phyloP scores from a whole-genome alignment of 2,329 filamentous ascomycete genomes.

The Nemania sp. region DNA sequence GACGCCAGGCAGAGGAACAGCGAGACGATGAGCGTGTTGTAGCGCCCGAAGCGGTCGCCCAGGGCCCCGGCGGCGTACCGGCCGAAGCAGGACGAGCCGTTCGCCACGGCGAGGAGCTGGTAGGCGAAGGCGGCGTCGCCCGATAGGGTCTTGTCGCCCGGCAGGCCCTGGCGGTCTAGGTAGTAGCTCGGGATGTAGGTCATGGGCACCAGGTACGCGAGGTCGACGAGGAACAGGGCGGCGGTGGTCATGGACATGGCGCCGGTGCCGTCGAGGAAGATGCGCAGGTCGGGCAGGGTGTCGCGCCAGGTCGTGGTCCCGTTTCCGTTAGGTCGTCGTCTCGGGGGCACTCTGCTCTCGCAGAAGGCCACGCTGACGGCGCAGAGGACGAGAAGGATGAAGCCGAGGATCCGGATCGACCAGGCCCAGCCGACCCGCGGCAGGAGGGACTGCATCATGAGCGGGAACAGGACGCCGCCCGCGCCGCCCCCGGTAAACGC shows the following conservation, averaged over 20 bases:
- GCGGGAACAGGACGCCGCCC: slow-evolving; percentile 14
- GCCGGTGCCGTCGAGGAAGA: slow-evolving; percentile 17
- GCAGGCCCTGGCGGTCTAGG: slow-evolving; percentile 2
- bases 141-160: not conserved
- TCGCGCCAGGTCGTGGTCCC: slow-evolving; percentile 15
- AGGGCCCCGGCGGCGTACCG: slow-evolving; percentile 12
- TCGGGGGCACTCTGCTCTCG: slow-evolving; percentile 7
- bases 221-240: slow-evolving; percentile 17
- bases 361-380: slow-evolving; percentile 13
- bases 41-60: slow-evolving; percentile 8
- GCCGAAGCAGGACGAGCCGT: slow-evolving; percentile 17
- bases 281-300: slow-evolving; percentile 14
- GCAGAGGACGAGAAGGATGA: slow-evolving; percentile 14
- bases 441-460: slow-evolving; percentile 21
- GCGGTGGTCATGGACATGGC: slow-evolving; percentile 20
- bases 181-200: slow-evolving; percentile 18
- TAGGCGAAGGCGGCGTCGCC: slow-evolving; percentile 5
- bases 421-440: slow-evolving; percentile 16
- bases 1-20: slow-evolving; percentile 13
- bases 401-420: slow-evolving; percentile 14
- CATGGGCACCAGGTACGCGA: slow-evolving; percentile 15
- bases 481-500: slow-evolving; percentile 14
- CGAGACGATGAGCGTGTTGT: slow-evolving; percentile 17
- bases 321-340: too few species aligned
- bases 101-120: slow-evolving; percentile 16